Conservation (phyloP, 371 early-diverging fungal species). For the Actinomucor elegans region DNA sequence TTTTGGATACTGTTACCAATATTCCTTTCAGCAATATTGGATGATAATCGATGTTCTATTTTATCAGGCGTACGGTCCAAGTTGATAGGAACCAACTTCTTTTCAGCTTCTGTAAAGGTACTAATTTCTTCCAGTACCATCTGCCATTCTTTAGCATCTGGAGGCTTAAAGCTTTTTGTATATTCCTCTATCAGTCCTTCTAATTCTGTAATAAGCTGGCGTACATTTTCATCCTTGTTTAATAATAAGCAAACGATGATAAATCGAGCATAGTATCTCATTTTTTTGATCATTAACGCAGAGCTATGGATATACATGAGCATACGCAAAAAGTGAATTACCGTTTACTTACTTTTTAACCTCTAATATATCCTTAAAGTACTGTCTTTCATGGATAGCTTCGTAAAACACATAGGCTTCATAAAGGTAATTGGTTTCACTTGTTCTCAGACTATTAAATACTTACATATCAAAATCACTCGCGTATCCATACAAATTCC, state of each 20-base stretch:
- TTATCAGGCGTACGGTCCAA: slow-evolving; percentile 60
- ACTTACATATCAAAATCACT: not conserved
- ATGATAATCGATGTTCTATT: slow-evolving; percentile 62
- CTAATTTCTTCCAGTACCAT: slow-evolving; percentile 87
- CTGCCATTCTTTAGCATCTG: slow-evolving; percentile 92
- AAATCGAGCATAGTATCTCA: slow-evolving; percentile 95
- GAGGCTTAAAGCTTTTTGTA: slow-evolving; percentile 78
- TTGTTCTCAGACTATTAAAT: slow-evolving; percentile 77
- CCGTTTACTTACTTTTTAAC: slow-evolving; percentile 66
- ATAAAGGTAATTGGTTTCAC: slow-evolving; percentile 92
- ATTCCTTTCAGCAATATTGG: slow-evolving; percentile 58
- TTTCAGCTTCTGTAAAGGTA: slow-evolving; percentile 90
- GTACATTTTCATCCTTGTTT: slow-evolving; percentile 77
- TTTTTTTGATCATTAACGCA: slow-evolving; percentile 91
- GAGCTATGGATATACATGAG: slow-evolving; percentile 51
- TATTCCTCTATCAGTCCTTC: slow-evolving; percentile 86
- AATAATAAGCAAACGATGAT: slow-evolving; percentile 92
- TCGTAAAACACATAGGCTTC: slow-evolving; percentile 96
- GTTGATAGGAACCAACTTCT: slow-evolving; percentile 75
- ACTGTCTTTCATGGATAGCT: slow-evolving; percentile 92
- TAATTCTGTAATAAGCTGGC: slow-evolving; percentile 80
- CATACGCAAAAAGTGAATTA: not conserved
- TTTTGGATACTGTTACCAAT: slow-evolving; percentile 21
- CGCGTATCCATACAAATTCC: not conserved
- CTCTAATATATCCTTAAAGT: slow-evolving; percentile 91